A percentile compares a stretch with the other conserved stretches of the same genome.
Evolutionary conservation across 768 basidiomycete species (phyloP).

Genomic region (Pulveroboletus frians): DNA sequence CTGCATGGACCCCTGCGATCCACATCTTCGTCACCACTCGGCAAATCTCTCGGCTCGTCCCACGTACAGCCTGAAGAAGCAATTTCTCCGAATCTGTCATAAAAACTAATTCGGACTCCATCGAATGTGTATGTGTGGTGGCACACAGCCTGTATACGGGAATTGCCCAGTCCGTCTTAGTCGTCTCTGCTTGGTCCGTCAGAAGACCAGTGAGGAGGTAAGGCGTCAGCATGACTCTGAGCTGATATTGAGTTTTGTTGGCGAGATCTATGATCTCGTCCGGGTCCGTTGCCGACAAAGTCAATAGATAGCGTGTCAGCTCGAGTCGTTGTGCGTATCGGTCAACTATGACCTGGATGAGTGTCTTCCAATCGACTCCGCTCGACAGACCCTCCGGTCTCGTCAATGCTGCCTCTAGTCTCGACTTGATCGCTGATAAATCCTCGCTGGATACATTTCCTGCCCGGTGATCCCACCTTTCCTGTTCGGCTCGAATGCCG

Average conservation of each 20-base stretch:
- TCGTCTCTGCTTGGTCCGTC: not conserved
- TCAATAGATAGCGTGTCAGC: not conserved
- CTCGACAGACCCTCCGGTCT: conserved; percentile 17
- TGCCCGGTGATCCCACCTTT: conserved; percentile 31
- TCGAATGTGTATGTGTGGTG: conserved; percentile 21
- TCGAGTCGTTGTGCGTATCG: conserved; percentile 32
- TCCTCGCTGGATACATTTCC: conserved; percentile 25
- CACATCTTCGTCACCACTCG: conserved; percentile 37
- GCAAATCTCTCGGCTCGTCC: conserved; percentile 42
- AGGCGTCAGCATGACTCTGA: conserved; percentile 27
- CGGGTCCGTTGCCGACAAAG: too few relatives aligned
- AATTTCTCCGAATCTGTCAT: not conserved
- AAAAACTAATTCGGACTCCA: conserved; percentile 1
- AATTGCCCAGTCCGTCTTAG: conserved; percentile 22
- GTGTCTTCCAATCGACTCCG: conserved; percentile 33
- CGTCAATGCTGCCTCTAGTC: conserved; percentile 2
- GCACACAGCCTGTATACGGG: conserved; percentile 30
- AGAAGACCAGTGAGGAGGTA: conserved; percentile 18
- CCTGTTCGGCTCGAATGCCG: conserved; percentile 15
- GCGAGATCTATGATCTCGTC: too few relatives aligned
- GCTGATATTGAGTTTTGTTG: not conserved
- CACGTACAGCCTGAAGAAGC: conserved; percentile 27
- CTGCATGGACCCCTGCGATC: too few relatives aligned
- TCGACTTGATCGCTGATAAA: conserved; percentile 2
- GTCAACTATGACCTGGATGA: conserved; percentile 27